Conservation (phyloP, 169 alveolate species). For the Babesia microti region DNA sequence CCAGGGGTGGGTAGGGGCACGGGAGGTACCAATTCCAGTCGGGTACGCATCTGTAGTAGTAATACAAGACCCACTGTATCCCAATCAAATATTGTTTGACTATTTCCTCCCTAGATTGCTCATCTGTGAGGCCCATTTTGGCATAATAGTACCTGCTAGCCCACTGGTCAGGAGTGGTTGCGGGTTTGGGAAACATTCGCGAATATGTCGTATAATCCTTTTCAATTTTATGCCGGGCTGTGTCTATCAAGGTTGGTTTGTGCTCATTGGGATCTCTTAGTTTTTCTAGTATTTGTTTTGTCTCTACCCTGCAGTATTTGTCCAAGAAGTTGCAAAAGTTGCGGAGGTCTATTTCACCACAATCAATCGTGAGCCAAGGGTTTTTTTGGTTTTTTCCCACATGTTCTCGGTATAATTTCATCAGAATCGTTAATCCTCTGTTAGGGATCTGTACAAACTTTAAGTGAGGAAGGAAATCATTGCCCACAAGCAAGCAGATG, state of each 20-base stretch:
- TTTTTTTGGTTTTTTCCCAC: slow-evolving; percentile 12
- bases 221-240: slow-evolving; percentile 20
- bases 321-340: slow-evolving; percentile 17
- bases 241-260: slow-evolving; percentile 30
- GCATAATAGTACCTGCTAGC: slow-evolving; percentile 39
- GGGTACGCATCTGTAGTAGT: slow-evolving; percentile 85
- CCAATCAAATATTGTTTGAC: slow-evolving; percentile 84
- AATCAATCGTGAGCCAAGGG: slow-evolving; percentile 31
- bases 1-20: slow-evolving; percentile 84
- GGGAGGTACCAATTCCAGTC: slow-evolving; percentile 93
- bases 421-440: slow-evolving; percentile 28
- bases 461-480: slow-evolving; percentile 87
- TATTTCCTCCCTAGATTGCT: slow-evolving; percentile 62
- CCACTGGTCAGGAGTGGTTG: slow-evolving; percentile 35
- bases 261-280: slow-evolving; percentile 3
- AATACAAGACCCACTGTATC: slow-evolving; percentile 87
- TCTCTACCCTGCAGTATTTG: slow-evolving; percentile 13
- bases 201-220: slow-evolving; percentile 39
- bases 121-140: slow-evolving; percentile 63
- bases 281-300: slow-evolving; percentile 6
- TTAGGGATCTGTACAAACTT: slow-evolving; percentile 40
- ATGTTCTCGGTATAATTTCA: slow-evolving; percentile 36
- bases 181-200: slow-evolving; percentile 34
- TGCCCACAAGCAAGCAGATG: slow-evolving; percentile 88
- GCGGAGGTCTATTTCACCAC: slow-evolving; percentile 38